Conservation (phyloP, 192 early-diverging fungal genomes). For the Podila verticillata region DNA sequence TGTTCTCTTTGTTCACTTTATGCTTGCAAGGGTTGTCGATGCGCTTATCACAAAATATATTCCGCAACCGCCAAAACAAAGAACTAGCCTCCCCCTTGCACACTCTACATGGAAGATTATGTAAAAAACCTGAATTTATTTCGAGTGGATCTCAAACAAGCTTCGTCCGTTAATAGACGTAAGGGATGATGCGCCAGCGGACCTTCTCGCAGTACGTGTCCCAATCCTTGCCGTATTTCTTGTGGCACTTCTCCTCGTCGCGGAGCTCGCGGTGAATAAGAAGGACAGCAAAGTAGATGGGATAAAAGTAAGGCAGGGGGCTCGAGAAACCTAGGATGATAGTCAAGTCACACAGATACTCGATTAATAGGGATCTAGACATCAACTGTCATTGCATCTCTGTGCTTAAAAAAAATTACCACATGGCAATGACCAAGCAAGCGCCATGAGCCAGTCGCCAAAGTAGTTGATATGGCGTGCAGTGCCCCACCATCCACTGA, state of each 20-base stretch:
- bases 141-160: too few relatives aligned
- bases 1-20: too few relatives aligned
- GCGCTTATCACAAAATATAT: too few relatives aligned
- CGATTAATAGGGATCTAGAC: not conserved
- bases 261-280: conserved; percentile 89
- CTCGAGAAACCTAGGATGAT: conserved; percentile 65
- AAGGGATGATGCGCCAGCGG: conserved; percentile 87
- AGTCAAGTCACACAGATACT: not conserved
- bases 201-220: conserved; percentile 82
- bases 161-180: conserved; percentile 20
- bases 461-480: conserved; percentile 96
- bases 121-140: too few relatives aligned
- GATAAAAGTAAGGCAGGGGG: conserved; percentile 93
- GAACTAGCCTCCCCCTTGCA: too few relatives aligned
- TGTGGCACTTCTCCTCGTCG: conserved; percentile 90
- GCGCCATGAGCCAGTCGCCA: conserved; percentile 93
- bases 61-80: too few relatives aligned
- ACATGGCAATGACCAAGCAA: conserved; percentile 90
- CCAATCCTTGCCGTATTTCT: conserved; percentile 97
- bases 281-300: conserved; percentile 90
- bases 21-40: too few relatives aligned
- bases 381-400: not conserved
- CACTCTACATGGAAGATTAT: too few relatives aligned
- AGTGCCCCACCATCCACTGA: conserved; percentile 94
- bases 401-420: conserved; percentile 39